A percentile compares a stretch with the other conserved stretches of the same genome.
phyloP scores from a whole-genome alignment of 1,139 yeast species.

The Arxiozyma telluris region DNA sequence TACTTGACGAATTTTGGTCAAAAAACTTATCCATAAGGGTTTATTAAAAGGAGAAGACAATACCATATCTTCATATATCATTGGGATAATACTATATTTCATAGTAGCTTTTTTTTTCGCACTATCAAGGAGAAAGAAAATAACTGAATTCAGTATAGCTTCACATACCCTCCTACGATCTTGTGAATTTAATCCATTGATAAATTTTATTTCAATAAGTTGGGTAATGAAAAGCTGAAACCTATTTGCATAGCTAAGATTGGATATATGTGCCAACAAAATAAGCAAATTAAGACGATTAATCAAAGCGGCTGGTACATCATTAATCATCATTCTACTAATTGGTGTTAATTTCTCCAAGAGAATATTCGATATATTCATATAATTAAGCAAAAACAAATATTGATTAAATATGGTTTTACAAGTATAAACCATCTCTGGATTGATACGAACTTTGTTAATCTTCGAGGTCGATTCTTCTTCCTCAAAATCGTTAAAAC shows the following conservation, averaged over 20 bases:
- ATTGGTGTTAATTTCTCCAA: conserved; percentile 27
- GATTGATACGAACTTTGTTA: conserved; percentile 8
- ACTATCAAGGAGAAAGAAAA: conserved; percentile 6
- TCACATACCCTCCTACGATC: not conserved
- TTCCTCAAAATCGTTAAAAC: conserved; percentile 23
- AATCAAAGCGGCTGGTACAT: conserved; percentile 15
- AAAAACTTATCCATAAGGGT: not conserved
- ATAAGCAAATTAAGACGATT: conserved; percentile 25
- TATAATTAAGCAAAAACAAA: conserved; percentile 13
- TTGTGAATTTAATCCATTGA: not conserved
- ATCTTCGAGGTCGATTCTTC: conserved; percentile 11
- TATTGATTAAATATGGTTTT: conserved; percentile 22
- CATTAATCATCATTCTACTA: conserved; percentile 16
- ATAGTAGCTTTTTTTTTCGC: conserved; percentile 1
- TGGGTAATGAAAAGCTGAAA: conserved; percentile 19
- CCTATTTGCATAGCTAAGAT: conserved; percentile 18
- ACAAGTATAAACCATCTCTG: not conserved
- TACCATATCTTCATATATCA: not conserved
- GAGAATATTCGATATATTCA: conserved; percentile 11
- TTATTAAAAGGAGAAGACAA: not conserved
- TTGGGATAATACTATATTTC: not conserved
- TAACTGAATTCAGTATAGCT: not conserved
- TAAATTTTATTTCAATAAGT: conserved; percentile 7
- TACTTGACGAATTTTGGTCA: not conserved
- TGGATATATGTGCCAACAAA: conserved; percentile 17